phyloP scores from a whole-genome alignment of 2,329 filamentous ascomycete genomes.

The Cephalotrichum gorgonifer region DNA sequence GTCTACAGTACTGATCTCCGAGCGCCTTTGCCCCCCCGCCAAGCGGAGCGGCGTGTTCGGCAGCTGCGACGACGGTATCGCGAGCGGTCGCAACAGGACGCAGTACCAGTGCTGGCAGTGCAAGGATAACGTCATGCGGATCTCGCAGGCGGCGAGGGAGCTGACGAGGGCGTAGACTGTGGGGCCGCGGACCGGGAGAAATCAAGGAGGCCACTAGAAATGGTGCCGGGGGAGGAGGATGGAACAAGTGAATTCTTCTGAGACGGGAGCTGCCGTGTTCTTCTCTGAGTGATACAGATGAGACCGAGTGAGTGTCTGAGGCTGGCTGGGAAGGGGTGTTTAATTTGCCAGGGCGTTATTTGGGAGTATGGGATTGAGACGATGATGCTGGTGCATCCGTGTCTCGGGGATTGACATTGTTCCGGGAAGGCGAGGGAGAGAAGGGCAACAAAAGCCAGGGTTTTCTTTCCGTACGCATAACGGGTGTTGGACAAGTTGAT shows the following conservation, averaged over 20 bases:
- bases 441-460: not conserved
- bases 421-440: not conserved
- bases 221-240: not conserved
- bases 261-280: not conserved
- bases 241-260: not conserved
- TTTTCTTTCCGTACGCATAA: not conserved
- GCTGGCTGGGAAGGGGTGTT: not conserved
- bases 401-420: not conserved
- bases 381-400: not conserved
- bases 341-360: not conserved
- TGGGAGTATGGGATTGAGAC: not conserved
- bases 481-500: not conserved
- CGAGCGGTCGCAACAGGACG: conserved; percentile 17
- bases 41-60: conserved; percentile 22
- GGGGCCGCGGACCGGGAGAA: not conserved
- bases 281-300: not conserved
- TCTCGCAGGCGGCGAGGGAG: conserved; percentile 8
- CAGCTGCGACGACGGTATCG: conserved; percentile 21
- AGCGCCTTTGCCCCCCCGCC: conserved; percentile 19
- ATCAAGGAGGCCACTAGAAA: not conserved
- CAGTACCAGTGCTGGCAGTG: conserved; percentile 24
- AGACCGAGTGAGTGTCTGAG: not conserved
- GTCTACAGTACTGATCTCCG: conserved; percentile 26
- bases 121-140: conserved; percentile 15
- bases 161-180: not conserved